A percentile compares a stretch with the other conserved stretches of the same genome.
These are phyloP conservation scores for Gyromitra esculenta DNA, from an alignment of 2,329 filamentous ascomycete genomes.

Conservation along the genomic window DNA sequence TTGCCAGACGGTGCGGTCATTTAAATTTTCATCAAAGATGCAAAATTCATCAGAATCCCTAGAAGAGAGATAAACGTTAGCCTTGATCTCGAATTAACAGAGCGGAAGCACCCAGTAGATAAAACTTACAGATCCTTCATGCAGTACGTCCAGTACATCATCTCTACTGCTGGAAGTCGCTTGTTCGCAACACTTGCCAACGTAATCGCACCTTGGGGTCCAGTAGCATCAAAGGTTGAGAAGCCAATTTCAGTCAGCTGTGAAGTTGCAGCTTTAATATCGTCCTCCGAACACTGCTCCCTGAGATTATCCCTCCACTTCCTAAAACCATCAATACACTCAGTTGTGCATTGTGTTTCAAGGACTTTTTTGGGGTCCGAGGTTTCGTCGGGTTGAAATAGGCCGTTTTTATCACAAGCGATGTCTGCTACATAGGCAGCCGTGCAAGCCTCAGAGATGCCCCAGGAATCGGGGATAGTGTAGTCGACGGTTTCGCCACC, in stretches of 20 bases:
- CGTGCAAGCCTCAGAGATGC: conserved; percentile 3
- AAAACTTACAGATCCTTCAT: conserved; percentile 15
- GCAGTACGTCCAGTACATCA: conserved; percentile 3
- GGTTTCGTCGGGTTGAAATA: background rate
- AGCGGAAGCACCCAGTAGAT: background rate
- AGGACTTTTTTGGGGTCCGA: background rate
- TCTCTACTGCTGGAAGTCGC: background rate
- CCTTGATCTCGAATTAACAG: background rate
- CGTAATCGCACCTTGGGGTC: background rate
- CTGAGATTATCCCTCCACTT: conserved; percentile 15
- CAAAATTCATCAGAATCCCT: conserved; percentile 15
- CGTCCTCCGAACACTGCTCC: background rate
- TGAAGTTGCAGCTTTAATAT: conserved; percentile 7
- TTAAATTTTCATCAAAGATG: background rate
- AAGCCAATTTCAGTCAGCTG: background rate
- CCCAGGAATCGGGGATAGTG: background rate
- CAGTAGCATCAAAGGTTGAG: background rate
- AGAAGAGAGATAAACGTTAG: background rate
- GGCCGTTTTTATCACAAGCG: background rate
- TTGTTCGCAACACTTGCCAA: background rate
- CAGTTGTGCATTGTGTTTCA: background rate
- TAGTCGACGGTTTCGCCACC: background rate
- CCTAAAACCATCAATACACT: conserved; percentile 22
- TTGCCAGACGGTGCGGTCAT: background rate
- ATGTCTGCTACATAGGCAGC: background rate